A percentile compares a stretch with the other conserved stretches of the same genome.
phyloP scores from a whole-genome alignment of 2,329 filamentous ascomycete genomes.

The Fusarium sp. region DNA sequence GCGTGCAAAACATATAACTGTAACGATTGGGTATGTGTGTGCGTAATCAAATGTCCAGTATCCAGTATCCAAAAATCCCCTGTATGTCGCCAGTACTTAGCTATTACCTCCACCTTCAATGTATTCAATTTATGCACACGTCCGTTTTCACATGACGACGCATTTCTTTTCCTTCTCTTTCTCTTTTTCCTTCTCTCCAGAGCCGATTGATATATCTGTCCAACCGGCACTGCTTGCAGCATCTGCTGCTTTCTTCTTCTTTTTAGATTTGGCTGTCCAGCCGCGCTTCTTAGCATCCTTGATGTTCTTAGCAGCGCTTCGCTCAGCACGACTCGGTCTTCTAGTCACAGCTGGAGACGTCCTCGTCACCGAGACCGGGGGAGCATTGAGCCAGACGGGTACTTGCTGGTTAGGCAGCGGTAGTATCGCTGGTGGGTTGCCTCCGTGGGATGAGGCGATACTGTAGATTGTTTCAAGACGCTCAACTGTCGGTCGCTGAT shows the following conservation, averaged over 20 bases:
- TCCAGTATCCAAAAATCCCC: constrained; percentile 9
- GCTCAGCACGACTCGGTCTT: constrained; percentile 67
- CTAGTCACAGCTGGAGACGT: constrained; percentile 60
- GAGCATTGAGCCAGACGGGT: constrained; percentile 54
- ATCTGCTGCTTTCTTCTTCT: constrained; percentile 57
- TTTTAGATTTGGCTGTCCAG: constrained; percentile 62
- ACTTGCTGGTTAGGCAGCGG: constrained; percentile 36
- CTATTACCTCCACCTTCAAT: constrained; percentile 18
- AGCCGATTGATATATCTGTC: constrained; percentile 63
- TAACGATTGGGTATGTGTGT: constrained; percentile 41
- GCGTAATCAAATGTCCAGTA: constrained; percentile 24
- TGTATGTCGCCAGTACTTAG: constrained; percentile 9
- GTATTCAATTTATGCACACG: constrained; percentile 9
- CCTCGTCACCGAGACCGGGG: constrained; percentile 53
- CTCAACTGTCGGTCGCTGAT: constrained; percentile 61
- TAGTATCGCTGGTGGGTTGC: constrained; percentile 20
- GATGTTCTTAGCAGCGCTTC: constrained; percentile 73
- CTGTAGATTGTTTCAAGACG: constrained; percentile 69
- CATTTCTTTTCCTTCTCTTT: constrained; percentile 65
- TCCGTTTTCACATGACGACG: constrained; percentile 61
- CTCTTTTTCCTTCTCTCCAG: constrained; percentile 46
- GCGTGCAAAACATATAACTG: constrained; percentile 15
- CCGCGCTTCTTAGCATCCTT: constrained; percentile 70
- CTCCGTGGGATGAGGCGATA: constrained; percentile 42
- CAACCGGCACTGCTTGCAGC: constrained; percentile 62